phyloP scores from a whole-genome alignment of 2,329 filamentous ascomycete species.

The Tetracladium maxilliforme region DNA sequence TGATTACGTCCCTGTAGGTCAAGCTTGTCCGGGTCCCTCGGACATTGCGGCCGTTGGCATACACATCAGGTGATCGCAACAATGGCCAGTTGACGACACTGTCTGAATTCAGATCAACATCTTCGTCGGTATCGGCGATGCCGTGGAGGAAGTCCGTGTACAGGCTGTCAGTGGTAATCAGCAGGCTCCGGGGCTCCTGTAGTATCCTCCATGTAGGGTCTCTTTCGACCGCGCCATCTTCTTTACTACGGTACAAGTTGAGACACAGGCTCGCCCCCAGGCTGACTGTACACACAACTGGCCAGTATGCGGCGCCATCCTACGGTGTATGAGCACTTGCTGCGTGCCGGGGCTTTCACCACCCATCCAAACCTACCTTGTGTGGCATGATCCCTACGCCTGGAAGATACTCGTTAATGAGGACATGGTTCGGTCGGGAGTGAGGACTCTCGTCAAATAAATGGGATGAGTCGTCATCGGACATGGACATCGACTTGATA shows the following conservation, averaged over 20 bases:
- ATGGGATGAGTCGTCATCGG: constrained; percentile 14
- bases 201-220: constrained; percentile 44
- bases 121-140: constrained; percentile 50
- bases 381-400: constrained; percentile 95
- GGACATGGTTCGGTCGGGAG: constrained; percentile 67
- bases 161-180: constrained; percentile 54
- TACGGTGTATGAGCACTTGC: too few relatives aligned
- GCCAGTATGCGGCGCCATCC: constrained; percentile 77
- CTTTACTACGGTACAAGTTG: constrained; percentile 54
- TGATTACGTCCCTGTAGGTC: constrained; percentile 76
- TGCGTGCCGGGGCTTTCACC: too few relatives aligned
- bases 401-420: constrained; percentile 83
- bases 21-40: constrained; percentile 54
- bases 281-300: constrained; percentile 82
- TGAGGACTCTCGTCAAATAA: constrained; percentile 57
- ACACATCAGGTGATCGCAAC: constrained; percentile 32
- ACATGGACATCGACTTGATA: constrained; percentile 31
- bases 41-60: constrained; percentile 35
- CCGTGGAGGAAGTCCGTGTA: constrained; percentile 65
- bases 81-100: constrained; percentile 62
- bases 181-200: constrained; percentile 71
- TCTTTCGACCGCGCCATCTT: constrained; percentile 39
- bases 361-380: too few relatives aligned
- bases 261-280: constrained; percentile 66
- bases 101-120: constrained; percentile 43